Evolutionary conservation across 257 asterid species (phyloP).

Genomic region (Nicotiana benthamiana): DNA sequence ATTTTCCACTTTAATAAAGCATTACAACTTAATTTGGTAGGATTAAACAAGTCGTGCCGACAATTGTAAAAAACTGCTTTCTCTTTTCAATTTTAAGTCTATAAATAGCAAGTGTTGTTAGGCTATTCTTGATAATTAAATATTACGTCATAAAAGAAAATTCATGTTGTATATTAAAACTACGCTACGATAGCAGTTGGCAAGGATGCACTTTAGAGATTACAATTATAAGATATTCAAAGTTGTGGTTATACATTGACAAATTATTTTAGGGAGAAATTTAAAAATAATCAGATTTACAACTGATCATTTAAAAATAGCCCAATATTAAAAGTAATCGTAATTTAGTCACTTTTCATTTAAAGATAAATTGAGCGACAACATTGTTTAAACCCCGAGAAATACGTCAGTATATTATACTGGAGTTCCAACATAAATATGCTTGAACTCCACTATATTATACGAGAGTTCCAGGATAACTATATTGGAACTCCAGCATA

Average conservation of each 20-base stretch:
- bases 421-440: too few relatives aligned
- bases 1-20: not conserved
- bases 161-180: not conserved
- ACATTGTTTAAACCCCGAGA: too few relatives aligned
- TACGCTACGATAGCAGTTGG: not conserved
- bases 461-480: too few relatives aligned
- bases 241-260: not conserved
- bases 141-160: not conserved
- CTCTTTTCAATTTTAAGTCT: not conserved
- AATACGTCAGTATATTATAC: too few relatives aligned
- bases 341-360: too few relatives aligned
- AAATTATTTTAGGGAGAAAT: not conserved
- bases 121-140: not conserved
- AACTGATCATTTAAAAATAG: too few relatives aligned
- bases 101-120: conserved; percentile 1
- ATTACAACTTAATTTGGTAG: not conserved
- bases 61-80: not conserved
- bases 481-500: too few relatives aligned
- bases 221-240: not conserved
- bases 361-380: too few relatives aligned
- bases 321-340: too few relatives aligned
- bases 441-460: too few relatives aligned
- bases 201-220: not conserved
- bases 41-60: not conserved
- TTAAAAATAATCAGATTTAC: too few relatives aligned